Evolutionary conservation across 352 stramenopile species (phyloP).

Genomic region (Detonula confervacea): DNA sequence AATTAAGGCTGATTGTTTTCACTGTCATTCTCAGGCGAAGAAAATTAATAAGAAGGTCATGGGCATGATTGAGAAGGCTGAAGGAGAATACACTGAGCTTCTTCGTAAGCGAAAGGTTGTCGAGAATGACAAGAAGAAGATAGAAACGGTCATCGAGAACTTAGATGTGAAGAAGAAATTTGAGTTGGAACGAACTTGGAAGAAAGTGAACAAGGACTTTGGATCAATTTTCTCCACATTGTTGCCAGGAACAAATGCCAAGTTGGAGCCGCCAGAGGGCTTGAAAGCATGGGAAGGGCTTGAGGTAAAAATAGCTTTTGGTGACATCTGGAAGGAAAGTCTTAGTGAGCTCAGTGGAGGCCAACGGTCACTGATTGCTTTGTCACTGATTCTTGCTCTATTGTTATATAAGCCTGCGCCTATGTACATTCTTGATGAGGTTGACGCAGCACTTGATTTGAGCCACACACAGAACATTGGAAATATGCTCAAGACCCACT

Average conservation of each 20-base stretch:
- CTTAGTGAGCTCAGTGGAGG: constrained; percentile 98
- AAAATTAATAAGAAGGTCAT: constrained; percentile 99
- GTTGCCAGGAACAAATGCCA: constrained; percentile 95
- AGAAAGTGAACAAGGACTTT: constrained; percentile 99
- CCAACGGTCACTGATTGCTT: constrained; percentile 97
- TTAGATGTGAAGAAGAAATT: constrained; percentile 98
- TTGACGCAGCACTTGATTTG: constrained; percentile 98
- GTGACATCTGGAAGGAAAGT: constrained; percentile 98
- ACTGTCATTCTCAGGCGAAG: constrained; percentile 86
- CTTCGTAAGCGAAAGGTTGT: constrained; percentile 98
- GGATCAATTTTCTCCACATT: constrained; percentile 99
- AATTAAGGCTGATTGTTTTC: constrained; percentile 6
- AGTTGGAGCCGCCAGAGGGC: constrained; percentile 95
- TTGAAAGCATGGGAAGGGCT: constrained; percentile 90
- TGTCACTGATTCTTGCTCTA: constrained; percentile 98
- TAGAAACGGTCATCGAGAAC: constrained; percentile 98
- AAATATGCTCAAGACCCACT: constrained; percentile 99
- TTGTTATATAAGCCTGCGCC: constrained; percentile 99
- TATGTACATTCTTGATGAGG: constrained; percentile 99
- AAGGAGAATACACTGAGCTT: constrained; percentile 98
- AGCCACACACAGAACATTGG: constrained; percentile 99
- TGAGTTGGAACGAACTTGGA: constrained; percentile 93
- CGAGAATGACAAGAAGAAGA: constrained; percentile 99
- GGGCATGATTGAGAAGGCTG: constrained; percentile 99
- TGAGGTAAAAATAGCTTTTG: constrained; percentile 99